Percentiles rank a stretch among this genome's conserved stretches.
Conservation (phyloP, 352 stramenopile species). For the Globisporangium uncinulatum region DNA sequence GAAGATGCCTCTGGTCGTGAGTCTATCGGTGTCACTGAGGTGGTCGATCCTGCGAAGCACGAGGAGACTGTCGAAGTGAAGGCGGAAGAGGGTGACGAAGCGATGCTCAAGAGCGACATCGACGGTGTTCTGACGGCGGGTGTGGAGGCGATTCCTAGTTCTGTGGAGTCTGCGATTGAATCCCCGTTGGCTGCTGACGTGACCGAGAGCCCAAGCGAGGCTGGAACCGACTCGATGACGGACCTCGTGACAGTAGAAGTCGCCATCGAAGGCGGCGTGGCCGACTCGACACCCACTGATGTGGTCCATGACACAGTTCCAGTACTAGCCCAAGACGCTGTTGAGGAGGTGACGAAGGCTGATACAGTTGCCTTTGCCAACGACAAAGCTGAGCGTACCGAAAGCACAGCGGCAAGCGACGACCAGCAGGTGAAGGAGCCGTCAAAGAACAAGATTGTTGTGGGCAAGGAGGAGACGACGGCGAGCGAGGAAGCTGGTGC, state of each 20-base stretch:
- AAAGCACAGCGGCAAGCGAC: too few relatives aligned
- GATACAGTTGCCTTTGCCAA: too few relatives aligned
- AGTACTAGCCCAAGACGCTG: not conserved
- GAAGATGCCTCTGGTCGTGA: not conserved
- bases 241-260: constrained; percentile 4
- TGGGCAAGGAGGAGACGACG: too few relatives aligned
- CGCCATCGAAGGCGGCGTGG: not conserved
- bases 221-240: not conserved
- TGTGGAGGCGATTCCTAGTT: not conserved
- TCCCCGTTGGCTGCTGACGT: not conserved
- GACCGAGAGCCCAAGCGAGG: not conserved
- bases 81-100: not conserved
- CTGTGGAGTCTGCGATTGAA: not conserved
- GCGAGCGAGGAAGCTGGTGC: too few relatives aligned
- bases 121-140: not conserved
- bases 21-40: not conserved
- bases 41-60: not conserved
- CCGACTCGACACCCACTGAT: not conserved
- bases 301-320: too few relatives aligned
- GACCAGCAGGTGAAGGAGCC: too few relatives aligned
- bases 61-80: not conserved
- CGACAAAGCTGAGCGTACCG: too few relatives aligned
- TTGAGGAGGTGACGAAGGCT: not conserved
- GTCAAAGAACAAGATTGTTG: too few relatives aligned
- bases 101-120: too few relatives aligned